Conservation (phyloP, 257 asterid genomes). For the Jacaranda copaia region DNA sequence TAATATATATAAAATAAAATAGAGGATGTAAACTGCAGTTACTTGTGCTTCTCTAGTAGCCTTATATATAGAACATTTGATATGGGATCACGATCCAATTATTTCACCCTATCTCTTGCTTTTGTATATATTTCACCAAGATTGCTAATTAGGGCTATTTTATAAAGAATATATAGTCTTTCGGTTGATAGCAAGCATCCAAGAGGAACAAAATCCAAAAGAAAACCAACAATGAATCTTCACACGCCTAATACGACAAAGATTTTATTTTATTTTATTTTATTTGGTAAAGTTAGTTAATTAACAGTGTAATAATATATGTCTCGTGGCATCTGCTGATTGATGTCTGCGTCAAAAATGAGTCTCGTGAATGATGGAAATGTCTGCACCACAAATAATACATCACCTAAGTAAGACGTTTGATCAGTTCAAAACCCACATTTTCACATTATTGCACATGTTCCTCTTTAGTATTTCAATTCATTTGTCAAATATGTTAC, state of each 20-base stretch:
- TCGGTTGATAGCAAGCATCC: not conserved
- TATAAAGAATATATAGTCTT: not conserved
- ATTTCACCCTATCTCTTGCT: no score
- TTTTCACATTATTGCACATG: not conserved
- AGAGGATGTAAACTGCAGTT: no score
- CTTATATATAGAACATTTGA: no score
- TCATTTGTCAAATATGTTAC: not conserved
- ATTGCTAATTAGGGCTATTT: not conserved
- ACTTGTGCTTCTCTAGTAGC: no score
- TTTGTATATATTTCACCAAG: not conserved
- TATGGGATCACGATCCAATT: no score
- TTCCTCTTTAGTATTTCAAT: not conserved
- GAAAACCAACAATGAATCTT: not conserved
- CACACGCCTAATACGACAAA: not conserved
- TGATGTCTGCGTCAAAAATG: conserved; percentile 13
- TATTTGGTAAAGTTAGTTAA: not conserved
- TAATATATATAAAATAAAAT: no score
- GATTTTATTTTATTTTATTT: not conserved
- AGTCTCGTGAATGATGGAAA: conserved; percentile 36
- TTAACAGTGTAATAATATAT: not conserved
- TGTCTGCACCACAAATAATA: not conserved
- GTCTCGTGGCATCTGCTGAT: not conserved
- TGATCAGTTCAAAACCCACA: conserved; percentile 25
- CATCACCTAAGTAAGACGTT: no score
- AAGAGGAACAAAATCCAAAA: not conserved